Percentiles rank a stretch among this genome's conserved stretches.
These are phyloP conservation scores for Candida anglica DNA, from an alignment of 805 yeast species.

Conservation along the genomic window DNA sequence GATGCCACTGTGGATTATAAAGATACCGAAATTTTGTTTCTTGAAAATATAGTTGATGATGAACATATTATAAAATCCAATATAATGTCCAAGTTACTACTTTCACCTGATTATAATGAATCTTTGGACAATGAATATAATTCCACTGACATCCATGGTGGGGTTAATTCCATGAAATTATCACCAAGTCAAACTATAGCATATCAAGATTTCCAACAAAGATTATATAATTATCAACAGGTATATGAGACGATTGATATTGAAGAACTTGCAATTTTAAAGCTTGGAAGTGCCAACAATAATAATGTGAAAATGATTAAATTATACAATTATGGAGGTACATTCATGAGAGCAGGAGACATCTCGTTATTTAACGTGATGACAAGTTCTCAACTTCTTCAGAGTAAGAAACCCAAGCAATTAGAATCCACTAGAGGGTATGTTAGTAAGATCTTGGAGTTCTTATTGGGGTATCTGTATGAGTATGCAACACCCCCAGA, in stretches of 20 bases:
- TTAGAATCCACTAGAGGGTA: slow-evolving; percentile 4
- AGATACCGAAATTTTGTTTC: slow-evolving; percentile 32
- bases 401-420: slow-evolving; percentile 4
- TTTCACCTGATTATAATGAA: slow-evolving; percentile 5
- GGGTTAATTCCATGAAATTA: not conserved
- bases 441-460: slow-evolving; percentile 4
- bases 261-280: slow-evolving; percentile 41
- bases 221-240: slow-evolving; percentile 70
- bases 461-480: slow-evolving; percentile 4
- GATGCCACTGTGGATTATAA: slow-evolving; percentile 16
- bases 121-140: not conserved
- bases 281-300: slow-evolving; percentile 2
- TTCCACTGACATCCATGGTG: slow-evolving; percentile 3
- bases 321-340: slow-evolving; percentile 6
- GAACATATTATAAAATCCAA: slow-evolving; percentile 20
- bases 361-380: slow-evolving; percentile 4
- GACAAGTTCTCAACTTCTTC: slow-evolving; percentile 3
- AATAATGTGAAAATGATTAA: slow-evolving; percentile 5
- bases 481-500: slow-evolving; percentile 4
- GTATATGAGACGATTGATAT: slow-evolving; percentile 84
- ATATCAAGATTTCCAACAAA: slow-evolving; percentile 33
- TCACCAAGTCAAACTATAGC: slow-evolving; percentile 1
- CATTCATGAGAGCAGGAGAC: slow-evolving; percentile 3
- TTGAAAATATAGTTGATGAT: slow-evolving; percentile 31
- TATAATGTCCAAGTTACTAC: slow-evolving; percentile 20